Percentiles rank a stretch among this genome's conserved stretches.
phyloP scores from a whole-genome alignment of 2,329 filamentous ascomycete genomes.

The Colletotrichum incanum region DNA sequence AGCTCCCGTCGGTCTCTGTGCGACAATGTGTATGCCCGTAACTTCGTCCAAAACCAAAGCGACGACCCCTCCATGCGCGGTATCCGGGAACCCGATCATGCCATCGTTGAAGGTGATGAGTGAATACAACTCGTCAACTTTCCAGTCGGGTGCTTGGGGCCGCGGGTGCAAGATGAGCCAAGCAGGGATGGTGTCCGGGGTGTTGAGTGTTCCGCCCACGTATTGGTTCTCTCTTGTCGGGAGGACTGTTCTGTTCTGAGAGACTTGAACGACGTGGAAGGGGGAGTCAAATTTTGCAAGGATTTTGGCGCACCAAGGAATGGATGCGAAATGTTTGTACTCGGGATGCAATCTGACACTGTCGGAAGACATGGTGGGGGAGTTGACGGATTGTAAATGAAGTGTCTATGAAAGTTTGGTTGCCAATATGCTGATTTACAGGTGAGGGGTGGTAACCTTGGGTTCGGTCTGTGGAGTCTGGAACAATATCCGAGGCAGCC shows the following conservation, averaged over 20 bases:
- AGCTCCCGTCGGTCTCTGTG: slow-evolving; percentile 53
- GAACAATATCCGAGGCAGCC: neutral
- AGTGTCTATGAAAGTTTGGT: neutral
- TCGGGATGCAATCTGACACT: slow-evolving; percentile 30
- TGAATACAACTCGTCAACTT: slow-evolving; percentile 50
- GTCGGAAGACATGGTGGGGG: slow-evolving; percentile 18
- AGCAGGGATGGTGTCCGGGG: slow-evolving; percentile 50
- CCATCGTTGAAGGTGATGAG: slow-evolving; percentile 54
- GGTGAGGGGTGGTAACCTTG: neutral
- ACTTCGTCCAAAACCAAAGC: slow-evolving; percentile 57
- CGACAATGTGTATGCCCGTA: slow-evolving; percentile 54
- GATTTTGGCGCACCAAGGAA: slow-evolving; percentile 56
- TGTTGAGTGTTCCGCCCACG: slow-evolving; percentile 53
- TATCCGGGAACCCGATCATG: slow-evolving; percentile 51
- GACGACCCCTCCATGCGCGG: slow-evolving; percentile 57
- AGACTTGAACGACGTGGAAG: slow-evolving; percentile 30
- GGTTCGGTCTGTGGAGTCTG: neutral
- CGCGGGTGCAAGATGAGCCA: slow-evolving; percentile 55
- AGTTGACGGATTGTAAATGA: neutral
- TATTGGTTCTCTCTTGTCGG: slow-evolving; percentile 50
- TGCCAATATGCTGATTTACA: too few species aligned
- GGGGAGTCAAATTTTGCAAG: slow-evolving; percentile 48
- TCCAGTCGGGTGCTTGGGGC: slow-evolving; percentile 45
- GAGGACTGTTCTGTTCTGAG: slow-evolving; percentile 33
- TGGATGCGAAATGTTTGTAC: slow-evolving; percentile 52